Conservation (phyloP, 495 filamentous ascomycete species). For the Aspergillus diversus region DNA sequence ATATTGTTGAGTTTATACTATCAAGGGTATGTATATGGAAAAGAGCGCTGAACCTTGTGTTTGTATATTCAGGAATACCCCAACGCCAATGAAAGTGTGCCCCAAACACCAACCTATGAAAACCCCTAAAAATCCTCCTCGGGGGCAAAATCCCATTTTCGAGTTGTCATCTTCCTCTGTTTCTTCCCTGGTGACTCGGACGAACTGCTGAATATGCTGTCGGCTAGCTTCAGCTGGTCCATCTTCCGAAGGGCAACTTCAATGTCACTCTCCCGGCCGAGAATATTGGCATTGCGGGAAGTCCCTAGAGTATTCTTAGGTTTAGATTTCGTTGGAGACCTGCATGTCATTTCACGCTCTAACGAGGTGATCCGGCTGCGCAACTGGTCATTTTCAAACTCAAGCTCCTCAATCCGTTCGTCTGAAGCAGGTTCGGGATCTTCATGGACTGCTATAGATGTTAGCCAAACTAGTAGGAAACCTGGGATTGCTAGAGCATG, state of each 20-base stretch:
- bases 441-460: conserved; percentile 45
- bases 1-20: no score
- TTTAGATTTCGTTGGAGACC: conserved; percentile 49
- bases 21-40: no score
- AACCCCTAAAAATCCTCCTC: conserved; percentile 50
- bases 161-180: conserved; percentile 54
- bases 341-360: conserved; percentile 51
- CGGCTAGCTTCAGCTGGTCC: conserved; percentile 48
- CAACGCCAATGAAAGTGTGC: neutral
- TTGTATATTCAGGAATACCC: no score
- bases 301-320: conserved; percentile 31
- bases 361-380: conserved; percentile 47
- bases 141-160: conserved; percentile 60
- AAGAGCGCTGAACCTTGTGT: no score
- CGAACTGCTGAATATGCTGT: conserved; percentile 41
- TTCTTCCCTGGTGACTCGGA: conserved; percentile 46
- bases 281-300: conserved; percentile 32
- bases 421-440: conserved; percentile 43
- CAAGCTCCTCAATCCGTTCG: conserved; percentile 45
- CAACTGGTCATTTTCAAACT: conserved; percentile 53
- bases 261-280: conserved; percentile 48
- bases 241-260: conserved; percentile 47
- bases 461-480: conserved; percentile 17
- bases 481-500: neutral
- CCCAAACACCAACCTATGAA: neutral